These are phyloP conservation scores for Delonix regia DNA, from an alignment of 306 rosid species.

Conservation along the genomic window DNA sequence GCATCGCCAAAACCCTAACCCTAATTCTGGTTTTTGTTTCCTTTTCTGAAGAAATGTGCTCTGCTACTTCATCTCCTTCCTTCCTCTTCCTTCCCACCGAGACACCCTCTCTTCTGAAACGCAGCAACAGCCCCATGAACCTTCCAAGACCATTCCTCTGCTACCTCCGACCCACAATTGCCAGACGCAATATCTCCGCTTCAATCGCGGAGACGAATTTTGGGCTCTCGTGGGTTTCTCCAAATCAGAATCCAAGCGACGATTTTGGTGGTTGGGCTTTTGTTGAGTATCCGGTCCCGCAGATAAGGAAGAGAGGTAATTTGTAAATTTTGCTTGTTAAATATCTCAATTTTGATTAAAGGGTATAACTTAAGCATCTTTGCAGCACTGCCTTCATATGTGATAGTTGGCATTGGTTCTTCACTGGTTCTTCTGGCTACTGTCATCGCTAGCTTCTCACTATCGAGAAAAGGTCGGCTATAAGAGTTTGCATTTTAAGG, in stretches of 20 bases:
- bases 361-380: background rate
- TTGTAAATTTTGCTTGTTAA: background rate
- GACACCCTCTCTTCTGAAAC: background rate
- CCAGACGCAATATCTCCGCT: background rate
- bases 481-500: background rate
- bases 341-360: background rate
- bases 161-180: conserved; percentile 9
- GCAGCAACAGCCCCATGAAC: background rate
- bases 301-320: conserved; percentile 3
- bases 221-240: conserved; percentile 19
- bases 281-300: conserved; percentile 2
- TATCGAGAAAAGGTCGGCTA: conserved; percentile 62
- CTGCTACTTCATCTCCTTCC: conserved; percentile 39
- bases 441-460: conserved; percentile 54
- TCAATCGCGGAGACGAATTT: background rate
- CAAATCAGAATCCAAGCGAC: background rate
- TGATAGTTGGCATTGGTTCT: conserved; percentile 56
- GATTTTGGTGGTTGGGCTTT: conserved; percentile 21
- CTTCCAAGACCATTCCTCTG: conserved; percentile 1
- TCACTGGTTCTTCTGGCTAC: conserved; percentile 61
- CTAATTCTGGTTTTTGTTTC: background rate
- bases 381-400: conserved; percentile 54
- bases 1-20: conserved; percentile 21
- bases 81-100: conserved; percentile 11
- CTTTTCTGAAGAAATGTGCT: conserved; percentile 33